These are phyloP conservation scores for Pseudonitzschia pungens DNA, from an alignment of 108 stramenopile genomes.

Conservation along the genomic window DNA sequence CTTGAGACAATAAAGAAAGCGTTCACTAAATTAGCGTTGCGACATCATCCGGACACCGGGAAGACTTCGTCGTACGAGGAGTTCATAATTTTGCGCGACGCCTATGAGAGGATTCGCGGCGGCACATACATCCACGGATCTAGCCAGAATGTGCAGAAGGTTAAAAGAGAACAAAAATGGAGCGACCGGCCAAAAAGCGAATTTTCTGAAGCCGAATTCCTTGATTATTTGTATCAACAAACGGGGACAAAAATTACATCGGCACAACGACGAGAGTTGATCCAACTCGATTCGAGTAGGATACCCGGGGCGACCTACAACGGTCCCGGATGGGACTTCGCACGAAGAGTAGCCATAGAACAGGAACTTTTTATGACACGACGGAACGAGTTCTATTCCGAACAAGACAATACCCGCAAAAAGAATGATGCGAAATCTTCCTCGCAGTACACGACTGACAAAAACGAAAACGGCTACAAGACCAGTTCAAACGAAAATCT, in stretches of 20 bases:
- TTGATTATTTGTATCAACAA: not conserved
- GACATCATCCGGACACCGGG: not conserved
- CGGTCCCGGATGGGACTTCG: not conserved
- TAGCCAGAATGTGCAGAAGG: not conserved
- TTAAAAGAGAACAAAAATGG: not conserved
- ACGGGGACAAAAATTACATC: not conserved
- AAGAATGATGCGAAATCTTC: not conserved
- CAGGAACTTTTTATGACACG: not conserved
- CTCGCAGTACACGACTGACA: not conserved
- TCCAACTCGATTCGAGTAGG: not conserved
- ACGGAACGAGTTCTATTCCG: not conserved
- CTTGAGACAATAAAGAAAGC: not conserved
- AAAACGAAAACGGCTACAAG: not conserved
- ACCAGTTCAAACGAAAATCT: not conserved
- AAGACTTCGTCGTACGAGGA: not conserved
- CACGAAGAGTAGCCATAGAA: not conserved
- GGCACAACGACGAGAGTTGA: not conserved
- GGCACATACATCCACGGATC: not conserved
- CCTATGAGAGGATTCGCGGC: not conserved
- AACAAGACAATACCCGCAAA: not conserved
- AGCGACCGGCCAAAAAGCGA: not conserved
- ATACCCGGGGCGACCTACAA: not conserved
- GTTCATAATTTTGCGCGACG: not conserved
- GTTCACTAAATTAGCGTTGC: not conserved
- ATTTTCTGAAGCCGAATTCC: not conserved